These are phyloP conservation scores for Calocybe cyanea DNA, from an alignment of 768 basidiomycete genomes.

Conservation along the genomic window DNA sequence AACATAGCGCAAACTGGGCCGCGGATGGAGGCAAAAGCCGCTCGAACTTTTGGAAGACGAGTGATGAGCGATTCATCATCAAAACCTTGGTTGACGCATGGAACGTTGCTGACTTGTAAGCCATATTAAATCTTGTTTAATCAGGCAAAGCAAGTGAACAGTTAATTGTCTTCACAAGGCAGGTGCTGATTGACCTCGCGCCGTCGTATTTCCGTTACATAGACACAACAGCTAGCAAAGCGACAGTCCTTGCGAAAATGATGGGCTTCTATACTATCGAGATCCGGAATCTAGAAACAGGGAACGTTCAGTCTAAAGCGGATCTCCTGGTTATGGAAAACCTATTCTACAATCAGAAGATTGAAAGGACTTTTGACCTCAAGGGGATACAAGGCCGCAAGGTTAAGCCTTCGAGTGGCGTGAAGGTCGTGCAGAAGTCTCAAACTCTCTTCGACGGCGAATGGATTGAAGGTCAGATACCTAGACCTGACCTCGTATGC, in stretches of 20 bases:
- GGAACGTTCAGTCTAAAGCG: constrained; percentile 58
- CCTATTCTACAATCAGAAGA: constrained; percentile 66
- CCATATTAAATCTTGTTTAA: constrained; percentile 3
- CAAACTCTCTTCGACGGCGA: constrained; percentile 78
- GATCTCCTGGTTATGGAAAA: constrained; percentile 88
- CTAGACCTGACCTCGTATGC: neutral
- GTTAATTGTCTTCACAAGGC: constrained; percentile 20
- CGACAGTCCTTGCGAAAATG: constrained; percentile 74
- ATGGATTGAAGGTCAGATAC: constrained; percentile 69
- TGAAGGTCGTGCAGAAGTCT: constrained; percentile 29
- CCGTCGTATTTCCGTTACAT: constrained; percentile 81
- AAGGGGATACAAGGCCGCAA: constrained; percentile 81
- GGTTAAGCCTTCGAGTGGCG: constrained; percentile 47
- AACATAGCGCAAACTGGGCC: constrained; percentile 59
- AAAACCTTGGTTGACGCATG: constrained; percentile 84
- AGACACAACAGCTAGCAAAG: constrained; percentile 59
- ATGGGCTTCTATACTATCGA: constrained; percentile 81
- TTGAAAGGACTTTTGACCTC: constrained; percentile 71
- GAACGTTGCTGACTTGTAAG: constrained; percentile 84
- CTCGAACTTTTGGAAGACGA: constrained; percentile 79
- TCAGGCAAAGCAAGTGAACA: neutral
- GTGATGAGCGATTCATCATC: constrained; percentile 75
- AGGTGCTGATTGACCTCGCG: constrained; percentile 72
- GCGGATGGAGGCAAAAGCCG: constrained; percentile 81
- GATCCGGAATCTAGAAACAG: constrained; percentile 68